Percentiles rank a stretch among this genome's conserved stretches.
Conservation (phyloP, 1,139 yeast genomes). For the Candida sp. region DNA sequence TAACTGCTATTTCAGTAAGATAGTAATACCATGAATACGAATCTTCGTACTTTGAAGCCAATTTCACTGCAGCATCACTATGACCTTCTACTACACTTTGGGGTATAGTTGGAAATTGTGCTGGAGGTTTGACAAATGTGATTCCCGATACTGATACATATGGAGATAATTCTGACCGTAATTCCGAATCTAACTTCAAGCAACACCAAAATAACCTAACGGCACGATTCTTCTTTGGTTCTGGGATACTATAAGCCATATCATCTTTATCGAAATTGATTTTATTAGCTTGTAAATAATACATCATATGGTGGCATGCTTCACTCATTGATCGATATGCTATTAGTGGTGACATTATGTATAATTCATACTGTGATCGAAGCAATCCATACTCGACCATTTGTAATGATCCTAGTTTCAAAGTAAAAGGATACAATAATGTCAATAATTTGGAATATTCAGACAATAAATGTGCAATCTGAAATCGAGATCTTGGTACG, state of each 20-base stretch:
- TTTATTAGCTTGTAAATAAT: constrained; percentile 15
- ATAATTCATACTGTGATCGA: constrained; percentile 32
- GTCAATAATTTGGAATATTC: constrained; percentile 21
- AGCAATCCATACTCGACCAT: constrained; percentile 29
- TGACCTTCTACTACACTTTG: constrained; percentile 19
- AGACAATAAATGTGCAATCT: constrained; percentile 21
- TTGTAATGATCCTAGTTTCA: constrained; percentile 16
- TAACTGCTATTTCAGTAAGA: constrained; percentile 46
- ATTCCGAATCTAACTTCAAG: constrained; percentile 43
- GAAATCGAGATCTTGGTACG: constrained; percentile 18
- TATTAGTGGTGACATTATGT: constrained; percentile 32
- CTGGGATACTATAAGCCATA: constrained; percentile 6
- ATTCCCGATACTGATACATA: constrained; percentile 41
- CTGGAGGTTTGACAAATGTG: constrained; percentile 36
- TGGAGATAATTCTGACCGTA: constrained; percentile 43
- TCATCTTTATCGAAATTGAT: constrained; percentile 7
- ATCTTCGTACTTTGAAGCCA: constrained; percentile 31
- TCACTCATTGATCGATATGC: constrained; percentile 31
- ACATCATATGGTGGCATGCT: constrained; percentile 37
- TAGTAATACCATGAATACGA: constrained; percentile 47
- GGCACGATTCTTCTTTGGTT: constrained; percentile 12
- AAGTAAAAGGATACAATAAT: constrained; percentile 20
- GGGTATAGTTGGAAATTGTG: constrained; percentile 40
- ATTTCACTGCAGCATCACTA: constrained; percentile 23
- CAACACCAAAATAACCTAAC: constrained; percentile 46